A percentile compares a stretch with the other conserved stretches of the same genome.
These are phyloP conservation scores for Dalechampia spathulata DNA, from an alignment of 441 rosid genomes.

Conservation along the genomic window DNA sequence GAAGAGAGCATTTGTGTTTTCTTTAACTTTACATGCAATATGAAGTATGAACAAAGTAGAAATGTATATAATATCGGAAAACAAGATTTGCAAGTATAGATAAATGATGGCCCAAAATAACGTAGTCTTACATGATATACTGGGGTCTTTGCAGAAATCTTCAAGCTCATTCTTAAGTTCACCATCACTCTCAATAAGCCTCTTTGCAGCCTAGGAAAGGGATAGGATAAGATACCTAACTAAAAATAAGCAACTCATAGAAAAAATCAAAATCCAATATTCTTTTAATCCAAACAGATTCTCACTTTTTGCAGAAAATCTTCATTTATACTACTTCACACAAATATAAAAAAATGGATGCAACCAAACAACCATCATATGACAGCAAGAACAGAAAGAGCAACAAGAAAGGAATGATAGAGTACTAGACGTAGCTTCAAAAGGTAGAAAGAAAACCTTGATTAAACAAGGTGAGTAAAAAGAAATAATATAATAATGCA, in stretches of 20 bases:
- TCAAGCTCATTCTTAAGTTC: slow-evolving; percentile 57
- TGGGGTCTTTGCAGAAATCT: slow-evolving; percentile 51
- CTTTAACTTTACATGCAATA: no score
- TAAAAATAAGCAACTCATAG: neutral
- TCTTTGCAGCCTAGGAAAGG: slow-evolving; percentile 71
- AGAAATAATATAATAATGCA: neutral
- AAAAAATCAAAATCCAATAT: neutral
- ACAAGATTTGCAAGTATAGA: no score
- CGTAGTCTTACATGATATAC: slow-evolving; percentile 51
- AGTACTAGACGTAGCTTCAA: neutral
- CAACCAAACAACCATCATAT: neutral
- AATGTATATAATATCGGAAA: no score
- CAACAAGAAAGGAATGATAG: neutral
- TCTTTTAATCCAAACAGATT: neutral
- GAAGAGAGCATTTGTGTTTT: no score
- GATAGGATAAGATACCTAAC: slow-evolving; percentile 7
- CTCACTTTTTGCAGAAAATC: neutral
- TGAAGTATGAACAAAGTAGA: no score
- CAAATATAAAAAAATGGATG: no score
- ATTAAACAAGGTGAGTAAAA: no score
- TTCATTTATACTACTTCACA: no score
- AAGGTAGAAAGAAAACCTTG: neutral
- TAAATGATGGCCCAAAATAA: neutral
- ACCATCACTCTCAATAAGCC: slow-evolving; percentile 54
- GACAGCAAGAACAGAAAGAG: neutral